Conservation (phyloP, 208 protist genomes). For the Hexamita inflata region DNA sequence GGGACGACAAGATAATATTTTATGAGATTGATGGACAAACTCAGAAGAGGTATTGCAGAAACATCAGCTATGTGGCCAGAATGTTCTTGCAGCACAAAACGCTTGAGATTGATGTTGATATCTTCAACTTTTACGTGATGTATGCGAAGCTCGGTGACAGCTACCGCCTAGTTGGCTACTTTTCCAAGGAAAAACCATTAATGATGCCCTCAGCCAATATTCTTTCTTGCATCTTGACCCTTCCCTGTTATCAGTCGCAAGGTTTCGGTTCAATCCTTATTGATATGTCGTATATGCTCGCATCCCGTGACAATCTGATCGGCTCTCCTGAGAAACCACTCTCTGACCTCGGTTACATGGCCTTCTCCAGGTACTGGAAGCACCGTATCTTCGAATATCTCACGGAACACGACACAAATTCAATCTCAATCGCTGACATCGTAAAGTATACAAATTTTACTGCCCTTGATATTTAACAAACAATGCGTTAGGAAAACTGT, state of each 20-base stretch:
- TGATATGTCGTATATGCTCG: neutral
- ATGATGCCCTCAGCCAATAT: neutral
- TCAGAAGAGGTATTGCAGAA: constrained; percentile 13
- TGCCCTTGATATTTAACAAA: no score
- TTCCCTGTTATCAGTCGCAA: constrained; percentile 9
- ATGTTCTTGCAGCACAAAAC: constrained; percentile 26
- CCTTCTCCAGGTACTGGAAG: constrained; percentile 1
- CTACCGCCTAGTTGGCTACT: constrained; percentile 12
- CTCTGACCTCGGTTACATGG: constrained; percentile 2
- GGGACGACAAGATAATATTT: neutral
- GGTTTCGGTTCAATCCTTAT: constrained; percentile 8
- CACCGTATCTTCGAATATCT: neutral
- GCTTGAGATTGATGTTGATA: constrained; percentile 1
- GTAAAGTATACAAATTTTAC: no score
- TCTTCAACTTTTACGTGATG: constrained; percentile 27
- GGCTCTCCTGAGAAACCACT: constrained; percentile 20
- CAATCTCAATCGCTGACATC: no score
- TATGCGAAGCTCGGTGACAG: constrained; percentile 2
- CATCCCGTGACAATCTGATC: neutral
- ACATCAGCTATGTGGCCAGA: constrained; percentile 4
- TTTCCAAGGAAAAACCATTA: constrained; percentile 17
- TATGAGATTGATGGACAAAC: constrained; percentile 7
- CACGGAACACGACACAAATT: no score
- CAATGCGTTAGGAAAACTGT: no score
- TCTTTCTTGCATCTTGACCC: constrained; percentile 5